phyloP scores from a whole-genome alignment of 2,329 filamentous ascomycete genomes.

The Davidsoniella virescens region DNA sequence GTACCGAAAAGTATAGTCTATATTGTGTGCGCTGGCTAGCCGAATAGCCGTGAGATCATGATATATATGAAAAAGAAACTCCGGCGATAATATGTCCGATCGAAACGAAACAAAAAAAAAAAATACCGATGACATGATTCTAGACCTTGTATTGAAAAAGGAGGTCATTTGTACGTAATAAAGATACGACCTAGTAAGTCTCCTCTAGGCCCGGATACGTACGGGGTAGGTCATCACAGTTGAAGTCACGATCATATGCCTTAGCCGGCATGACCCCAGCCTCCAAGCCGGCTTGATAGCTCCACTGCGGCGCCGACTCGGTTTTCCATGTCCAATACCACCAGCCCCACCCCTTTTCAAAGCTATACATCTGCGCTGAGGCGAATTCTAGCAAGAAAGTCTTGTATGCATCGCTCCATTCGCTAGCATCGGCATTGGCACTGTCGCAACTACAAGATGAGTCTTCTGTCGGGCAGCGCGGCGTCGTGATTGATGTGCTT shows the following conservation, averaged over 20 bases:
- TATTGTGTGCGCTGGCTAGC: no score
- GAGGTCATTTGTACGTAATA: neutral
- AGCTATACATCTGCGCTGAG: conserved; percentile 87
- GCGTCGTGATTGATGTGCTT: conserved; percentile 45
- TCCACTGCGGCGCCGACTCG: conserved; percentile 77
- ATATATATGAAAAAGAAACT: no score
- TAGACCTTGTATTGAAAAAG: no score
- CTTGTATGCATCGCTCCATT: conserved; percentile 63
- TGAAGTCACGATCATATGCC: conserved; percentile 55
- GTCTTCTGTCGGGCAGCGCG: conserved; percentile 56
- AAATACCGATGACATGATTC: neutral
- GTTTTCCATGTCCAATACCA: conserved; percentile 99
- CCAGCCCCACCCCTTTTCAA: conserved; percentile 91
- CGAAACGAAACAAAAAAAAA: no score
- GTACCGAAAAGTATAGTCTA: no score
- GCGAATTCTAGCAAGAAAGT: conserved; percentile 78
- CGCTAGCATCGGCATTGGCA: conserved; percentile 56
- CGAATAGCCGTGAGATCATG: no score
- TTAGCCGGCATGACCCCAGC: conserved; percentile 66
- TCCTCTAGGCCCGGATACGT: conserved; percentile 37
- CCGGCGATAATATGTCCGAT: no score
- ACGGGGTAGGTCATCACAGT: conserved; percentile 44
- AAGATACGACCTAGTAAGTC: conserved; percentile 13
- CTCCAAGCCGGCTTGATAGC: conserved; percentile 63
- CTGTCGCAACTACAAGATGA: conserved; percentile 52